Base-by-base conservation (phyloP, 1,139 yeast genomes). In the Kodamaea arcana region DNA sequence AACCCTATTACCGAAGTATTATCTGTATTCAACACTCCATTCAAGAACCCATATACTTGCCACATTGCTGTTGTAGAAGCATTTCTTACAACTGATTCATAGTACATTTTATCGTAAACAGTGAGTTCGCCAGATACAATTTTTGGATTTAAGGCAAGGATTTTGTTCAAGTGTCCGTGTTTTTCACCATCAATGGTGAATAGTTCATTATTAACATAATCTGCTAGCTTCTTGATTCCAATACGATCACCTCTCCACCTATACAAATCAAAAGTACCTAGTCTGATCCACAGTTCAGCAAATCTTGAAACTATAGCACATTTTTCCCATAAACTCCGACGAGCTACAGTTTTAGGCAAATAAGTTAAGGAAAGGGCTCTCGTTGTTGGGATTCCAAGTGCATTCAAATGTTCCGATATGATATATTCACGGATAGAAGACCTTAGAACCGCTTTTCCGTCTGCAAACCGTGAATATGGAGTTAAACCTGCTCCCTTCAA, bases 21-120 rank as follows among this genome's bases (percentile, higher is more conserved):
- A 54, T 92, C 98, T 0, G 97, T 90, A 54, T 92, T 92, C 40
- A 92, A 65, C 2, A 92, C 98, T 5, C 98, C 98, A 51, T 92
- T 92, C 50, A 90, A 62, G 51, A 90, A 88, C 3, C 97, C 97
- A 57, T 88, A 90, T 1, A 82, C 74, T 56, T 92, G 97, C 87
- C 96, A 86, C 45, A 75, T 68, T 1, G 95, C 96, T 1, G 87
- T 81, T 17, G 87, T 74, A 29, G 64, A 58, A 0, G 97, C 96
- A 53, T 88, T 90, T 32, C 88, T 59, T 12, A 71, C 61, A 1
- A 83, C 76, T 4, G 83, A 76, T 48, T 85, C 92, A 27, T 80
- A 65, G 53, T 75, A 88, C 63, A 92, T 66, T 43, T 73, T 69
- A 43, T 82, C 90, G 56, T 85, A 92, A 32, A 75, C 70, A 1